Evolutionary conservation across 2,329 filamentous ascomycete genomes (phyloP), one percentile per base, ranked within the genome.

Genomic region (Podosphaera aphanis): DNA sequence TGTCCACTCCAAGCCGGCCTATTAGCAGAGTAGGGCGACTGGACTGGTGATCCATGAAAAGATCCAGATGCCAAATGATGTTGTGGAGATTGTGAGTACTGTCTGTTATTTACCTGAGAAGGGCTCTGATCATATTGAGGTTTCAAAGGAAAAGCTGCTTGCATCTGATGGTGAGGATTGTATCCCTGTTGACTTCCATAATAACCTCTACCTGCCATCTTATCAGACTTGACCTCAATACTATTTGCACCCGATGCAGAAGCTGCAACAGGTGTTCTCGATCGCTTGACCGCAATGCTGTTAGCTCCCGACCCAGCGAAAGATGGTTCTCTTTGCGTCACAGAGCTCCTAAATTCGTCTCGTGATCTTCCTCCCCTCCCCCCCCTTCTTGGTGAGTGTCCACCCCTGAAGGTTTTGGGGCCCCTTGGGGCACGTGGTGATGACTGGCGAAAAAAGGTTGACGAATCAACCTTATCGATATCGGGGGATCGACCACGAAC

Each of bases 1-100:
- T 52, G 56, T 33, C 52, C 52, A 49, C 60, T 61, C 67, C 73
- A 73, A 44, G 65, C 66, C 25, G 69, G 69, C 58, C 73, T 65
- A 43, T 65, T 65, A 50, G 63, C 63, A 33, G 65, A 65, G 55
- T 78, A 73, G 13, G 76, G 73, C 35, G 76, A 77, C 38, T 71
- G 69, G 8, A 66, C 65, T 49, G 77, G 73, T 16, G 76, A 78
- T 40, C 68, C 69, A 52, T 74, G 71, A 52, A 70, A 66, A 44
- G 66, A 68, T 44, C 62, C 68, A 18, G 72, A 67, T 19, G 67
- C 66, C 51, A 65, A 63, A 53, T 73, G 71, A 52, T 57, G 71
- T 46, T 71, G 68, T 35, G 76, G 70, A n/a, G 74, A 75, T 41
- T 70, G 67, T 20, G 67, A 66, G 53, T 71, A 73, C 46, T 68